Evolutionary conservation across 2,329 filamentous ascomycete species (phyloP).

Genomic region (Trichoderma lentiforme): DNA sequence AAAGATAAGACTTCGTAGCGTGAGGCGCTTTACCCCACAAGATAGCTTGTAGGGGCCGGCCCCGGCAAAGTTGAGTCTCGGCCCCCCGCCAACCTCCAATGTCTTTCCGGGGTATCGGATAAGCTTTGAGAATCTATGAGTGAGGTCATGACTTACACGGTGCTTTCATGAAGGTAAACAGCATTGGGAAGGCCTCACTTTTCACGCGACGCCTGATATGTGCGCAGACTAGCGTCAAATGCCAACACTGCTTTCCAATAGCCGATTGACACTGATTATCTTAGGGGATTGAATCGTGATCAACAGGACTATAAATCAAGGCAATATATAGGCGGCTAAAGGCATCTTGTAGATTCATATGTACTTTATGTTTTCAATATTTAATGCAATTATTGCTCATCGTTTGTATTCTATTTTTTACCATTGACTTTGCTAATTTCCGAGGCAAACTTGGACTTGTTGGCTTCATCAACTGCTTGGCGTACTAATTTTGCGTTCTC

Average conservation of each 20-base stretch:
- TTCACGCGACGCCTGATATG: background rate
- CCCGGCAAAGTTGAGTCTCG: background rate
- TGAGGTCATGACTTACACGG: background rate
- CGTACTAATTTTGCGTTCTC: background rate
- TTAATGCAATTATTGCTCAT: background rate
- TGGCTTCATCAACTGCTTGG: background rate
- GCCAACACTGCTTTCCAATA: accelerated
- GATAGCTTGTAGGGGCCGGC: background rate
- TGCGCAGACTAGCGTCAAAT: background rate
- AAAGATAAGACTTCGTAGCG: background rate
- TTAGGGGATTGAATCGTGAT: background rate
- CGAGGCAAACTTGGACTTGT: background rate
- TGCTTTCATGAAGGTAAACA: background rate
- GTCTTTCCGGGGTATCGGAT: background rate
- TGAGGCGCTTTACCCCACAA: background rate
- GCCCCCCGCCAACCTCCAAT: background rate
- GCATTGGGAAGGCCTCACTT: background rate
- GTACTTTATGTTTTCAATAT: background rate
- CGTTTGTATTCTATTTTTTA: background rate
- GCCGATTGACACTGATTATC: too few species aligned
- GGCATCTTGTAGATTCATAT: background rate
- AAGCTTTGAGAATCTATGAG: background rate
- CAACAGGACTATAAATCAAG: background rate
- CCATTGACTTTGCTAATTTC: background rate
- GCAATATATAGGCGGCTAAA: background rate